Conservation (phyloP, 1,284 basidiomycete genomes). For the Puccinia brachypodii region DNA sequence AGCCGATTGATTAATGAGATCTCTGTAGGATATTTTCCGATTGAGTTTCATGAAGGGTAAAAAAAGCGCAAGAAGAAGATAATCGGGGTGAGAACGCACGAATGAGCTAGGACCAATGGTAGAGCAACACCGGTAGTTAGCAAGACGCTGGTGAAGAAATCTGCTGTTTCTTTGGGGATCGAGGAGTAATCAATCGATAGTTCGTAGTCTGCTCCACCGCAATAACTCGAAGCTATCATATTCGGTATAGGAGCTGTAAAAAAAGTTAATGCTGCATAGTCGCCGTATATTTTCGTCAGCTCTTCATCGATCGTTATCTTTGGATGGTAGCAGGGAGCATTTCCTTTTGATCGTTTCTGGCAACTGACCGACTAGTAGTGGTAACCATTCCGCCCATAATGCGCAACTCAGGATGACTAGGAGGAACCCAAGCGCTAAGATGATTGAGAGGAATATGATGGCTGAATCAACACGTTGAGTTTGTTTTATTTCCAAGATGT, state of each 20-base stretch:
- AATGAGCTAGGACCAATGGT: conserved; percentile 87
- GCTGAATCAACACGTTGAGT: not conserved
- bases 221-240: conserved; percentile 63
- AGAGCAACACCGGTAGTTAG: conserved; percentile 89
- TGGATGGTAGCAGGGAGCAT: not conserved
- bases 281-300: not conserved
- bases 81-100: conserved; percentile 58
- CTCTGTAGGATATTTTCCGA: not conserved
- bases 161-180: conserved; percentile 83
- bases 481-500: not conserved
- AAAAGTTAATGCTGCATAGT: conserved; percentile 76
- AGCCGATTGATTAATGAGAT: conserved; percentile 78
- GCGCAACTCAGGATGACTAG: conserved; percentile 98
- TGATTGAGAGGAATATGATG: conserved; percentile 90
- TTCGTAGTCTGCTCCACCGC: conserved; percentile 62
- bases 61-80: not conserved
- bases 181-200: conserved; percentile 66
- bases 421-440: conserved; percentile 92
- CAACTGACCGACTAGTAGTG: conserved; percentile 88
- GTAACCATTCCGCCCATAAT: conserved; percentile 94
- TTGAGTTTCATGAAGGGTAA: too few species aligned
- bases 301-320: not conserved
- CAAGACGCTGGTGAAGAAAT: conserved; percentile 86
- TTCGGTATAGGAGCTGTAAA: conserved; percentile 95
- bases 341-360: not conserved